Percentiles rank a stretch among this genome's conserved stretches.
Conservation (phyloP, 2,329 filamentous ascomycete genomes). For the Calonectria hawksworthii region DNA sequence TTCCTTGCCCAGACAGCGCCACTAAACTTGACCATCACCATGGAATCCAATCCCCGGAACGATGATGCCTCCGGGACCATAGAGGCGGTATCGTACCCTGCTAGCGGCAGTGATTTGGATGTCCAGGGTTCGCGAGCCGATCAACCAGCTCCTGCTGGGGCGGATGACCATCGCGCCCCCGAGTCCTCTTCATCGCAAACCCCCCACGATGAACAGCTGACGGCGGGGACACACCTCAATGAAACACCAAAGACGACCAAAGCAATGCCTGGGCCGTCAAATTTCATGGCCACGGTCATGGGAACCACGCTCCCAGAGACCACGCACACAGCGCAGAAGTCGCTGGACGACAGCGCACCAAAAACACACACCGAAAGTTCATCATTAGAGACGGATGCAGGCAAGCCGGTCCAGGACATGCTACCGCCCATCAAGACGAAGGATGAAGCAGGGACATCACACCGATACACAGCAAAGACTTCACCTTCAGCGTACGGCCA, state of each 20-base stretch:
- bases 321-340: not conserved
- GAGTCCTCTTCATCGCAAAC: not conserved
- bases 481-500: not conserved
- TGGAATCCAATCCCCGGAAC: conserved; percentile 19
- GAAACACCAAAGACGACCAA: not conserved
- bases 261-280: not conserved
- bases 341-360: not conserved
- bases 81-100: conserved; percentile 20
- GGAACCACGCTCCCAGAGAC: conserved; percentile 1
- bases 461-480: not conserved
- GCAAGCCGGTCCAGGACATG: not conserved
- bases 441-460: not conserved
- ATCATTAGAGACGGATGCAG: not conserved
- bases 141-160: not conserved
- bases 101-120: conserved; percentile 1
- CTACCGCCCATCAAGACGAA: not conserved
- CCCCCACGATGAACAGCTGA: not conserved
- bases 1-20: conserved; percentile 4
- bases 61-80: conserved; percentile 16
- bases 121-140: not conserved
- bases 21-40: conserved; percentile 11
- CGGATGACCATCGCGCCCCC: not conserved
- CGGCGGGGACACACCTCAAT: not conserved
- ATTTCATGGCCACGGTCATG: conserved; percentile 8
- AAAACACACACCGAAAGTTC: not conserved